Evolutionary conservation across 805 yeast genomes (phyloP), one percentile per base, ranked within the genome.

Genomic region (Helenozyma baotianmanensis): DNA sequence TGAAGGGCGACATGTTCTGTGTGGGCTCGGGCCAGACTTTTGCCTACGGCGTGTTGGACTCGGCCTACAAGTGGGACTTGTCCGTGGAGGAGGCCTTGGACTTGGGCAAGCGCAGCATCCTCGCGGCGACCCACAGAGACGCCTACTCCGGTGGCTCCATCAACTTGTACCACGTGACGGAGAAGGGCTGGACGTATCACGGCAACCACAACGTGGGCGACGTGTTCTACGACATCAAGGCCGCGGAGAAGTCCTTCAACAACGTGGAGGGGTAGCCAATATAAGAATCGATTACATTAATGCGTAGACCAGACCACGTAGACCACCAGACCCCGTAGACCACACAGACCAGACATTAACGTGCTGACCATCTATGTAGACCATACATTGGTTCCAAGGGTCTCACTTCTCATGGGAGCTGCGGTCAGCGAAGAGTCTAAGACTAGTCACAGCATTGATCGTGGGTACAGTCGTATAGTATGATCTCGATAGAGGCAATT

Each of bases 11-110:
- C 55, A 50, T 89, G 44, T 92, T 92, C 64, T 87, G 96, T 70
- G 98, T 92, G 21, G 98, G 98, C 29, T 90, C 97, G 1, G 98
- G 98, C 63, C 98, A 92, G 68, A 92, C 98, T 2, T 92, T 92
- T 64, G 98, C 98, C 8, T 92, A 92, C 55, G 98, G 98, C 72
- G 98, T 92, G 14, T 71, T 92, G 45, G 98, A 92, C 59, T 78
- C 95, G 21, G 89, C 85, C 50, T 85, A 87, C 64, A 76, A 73
- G 50, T 88, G 96, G 96, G 97, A 92, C 54, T 64, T 92, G 42
- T 58, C 86, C 2, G 90, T 85, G 3, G 97, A 92, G 43, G 97
- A 92, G 43, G 97, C 97, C 3, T 72, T 92, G 43, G 84, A 84
- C 52, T 72, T 92, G 45, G 98, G 98, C 47, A 89, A 89, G 64